Percentiles rank a stretch among this genome's conserved stretches.
phyloP scores from a whole-genome alignment of 2,329 filamentous ascomycete species.

The Chrysoporthe puriensis region DNA sequence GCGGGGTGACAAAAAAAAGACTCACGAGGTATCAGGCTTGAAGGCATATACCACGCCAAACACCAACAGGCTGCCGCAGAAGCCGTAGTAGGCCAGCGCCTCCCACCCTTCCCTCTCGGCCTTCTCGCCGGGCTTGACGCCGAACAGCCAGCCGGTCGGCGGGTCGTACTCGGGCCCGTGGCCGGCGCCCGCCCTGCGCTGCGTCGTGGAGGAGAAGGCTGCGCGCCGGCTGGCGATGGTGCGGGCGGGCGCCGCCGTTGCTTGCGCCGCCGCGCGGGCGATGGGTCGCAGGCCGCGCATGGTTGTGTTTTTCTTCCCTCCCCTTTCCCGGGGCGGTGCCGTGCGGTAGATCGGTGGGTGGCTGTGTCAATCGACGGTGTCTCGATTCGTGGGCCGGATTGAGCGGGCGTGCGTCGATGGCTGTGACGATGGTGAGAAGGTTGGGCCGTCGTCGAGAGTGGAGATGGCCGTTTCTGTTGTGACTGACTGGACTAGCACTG shows the following conservation, averaged over 20 bases:
- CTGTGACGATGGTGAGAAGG: slow-evolving; percentile 9
- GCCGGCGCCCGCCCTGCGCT: slow-evolving; percentile 40
- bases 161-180: slow-evolving; percentile 85
- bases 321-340: not conserved
- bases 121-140: slow-evolving; percentile 93
- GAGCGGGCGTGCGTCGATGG: slow-evolving; percentile 8
- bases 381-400: not conserved
- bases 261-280: slow-evolving; percentile 20
- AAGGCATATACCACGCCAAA: slow-evolving; percentile 85
- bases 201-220: slow-evolving; percentile 34
- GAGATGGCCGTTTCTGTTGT: slow-evolving; percentile 20
- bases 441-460: slow-evolving; percentile 25
- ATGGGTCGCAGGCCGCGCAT: slow-evolving; percentile 26
- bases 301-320: not conserved
- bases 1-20: slow-evolving; percentile 39
- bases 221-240: slow-evolving; percentile 5
- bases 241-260: slow-evolving; percentile 16
- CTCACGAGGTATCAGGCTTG: slow-evolving; percentile 98
- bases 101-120: slow-evolving; percentile 97
- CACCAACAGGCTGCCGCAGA: slow-evolving; percentile 75
- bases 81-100: slow-evolving; percentile 80
- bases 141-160: slow-evolving; percentile 89
- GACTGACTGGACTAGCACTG: slow-evolving; percentile 12
- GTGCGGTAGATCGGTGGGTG: not conserved
- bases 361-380: not conserved